Conservation (phyloP, 2,329 filamentous ascomycete species). For the Colletotrichum sidae region DNA sequence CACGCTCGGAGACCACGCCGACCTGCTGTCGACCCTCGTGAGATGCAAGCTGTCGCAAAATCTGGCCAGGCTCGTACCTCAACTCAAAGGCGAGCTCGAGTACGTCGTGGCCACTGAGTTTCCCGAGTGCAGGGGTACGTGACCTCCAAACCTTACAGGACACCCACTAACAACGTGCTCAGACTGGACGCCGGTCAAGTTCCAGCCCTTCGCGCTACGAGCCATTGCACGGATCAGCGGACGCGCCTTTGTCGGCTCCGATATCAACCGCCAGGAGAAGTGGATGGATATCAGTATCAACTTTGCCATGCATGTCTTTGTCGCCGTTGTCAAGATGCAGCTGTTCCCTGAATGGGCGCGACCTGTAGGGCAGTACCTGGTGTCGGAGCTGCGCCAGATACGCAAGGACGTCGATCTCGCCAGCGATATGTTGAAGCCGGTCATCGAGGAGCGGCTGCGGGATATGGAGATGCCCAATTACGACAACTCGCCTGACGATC, state of each 20-base stretch:
- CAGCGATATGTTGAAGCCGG: constrained; percentile 55
- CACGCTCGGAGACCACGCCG: constrained; percentile 57
- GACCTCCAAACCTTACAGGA: not conserved
- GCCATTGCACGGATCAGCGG: constrained; percentile 66
- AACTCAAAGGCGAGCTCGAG: constrained; percentile 60
- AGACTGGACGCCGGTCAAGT: constrained; percentile 67
- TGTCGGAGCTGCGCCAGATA: constrained; percentile 60
- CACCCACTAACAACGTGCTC: constrained; percentile 15
- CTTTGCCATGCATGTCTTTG: constrained; percentile 62
- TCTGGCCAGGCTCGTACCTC: constrained; percentile 57
- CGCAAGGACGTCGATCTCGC: constrained; percentile 55
- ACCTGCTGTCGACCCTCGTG: constrained; percentile 57
- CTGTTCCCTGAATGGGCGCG: constrained; percentile 63
- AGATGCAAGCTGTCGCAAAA: constrained; percentile 62
- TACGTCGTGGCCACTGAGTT: constrained; percentile 59
- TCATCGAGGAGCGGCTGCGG: constrained; percentile 59
- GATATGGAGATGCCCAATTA: constrained; percentile 52
- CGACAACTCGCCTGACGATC: constrained; percentile 53
- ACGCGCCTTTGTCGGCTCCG: constrained; percentile 62
- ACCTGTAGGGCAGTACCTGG: constrained; percentile 57
- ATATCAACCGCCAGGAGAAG: constrained; percentile 61
- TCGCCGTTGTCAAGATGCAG: constrained; percentile 61
- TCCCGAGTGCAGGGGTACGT: constrained; percentile 56
- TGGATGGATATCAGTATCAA: constrained; percentile 66
- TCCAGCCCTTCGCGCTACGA: constrained; percentile 64